Conservation (phyloP, 306 rosid species). For the Dalbergia oliveri region DNA sequence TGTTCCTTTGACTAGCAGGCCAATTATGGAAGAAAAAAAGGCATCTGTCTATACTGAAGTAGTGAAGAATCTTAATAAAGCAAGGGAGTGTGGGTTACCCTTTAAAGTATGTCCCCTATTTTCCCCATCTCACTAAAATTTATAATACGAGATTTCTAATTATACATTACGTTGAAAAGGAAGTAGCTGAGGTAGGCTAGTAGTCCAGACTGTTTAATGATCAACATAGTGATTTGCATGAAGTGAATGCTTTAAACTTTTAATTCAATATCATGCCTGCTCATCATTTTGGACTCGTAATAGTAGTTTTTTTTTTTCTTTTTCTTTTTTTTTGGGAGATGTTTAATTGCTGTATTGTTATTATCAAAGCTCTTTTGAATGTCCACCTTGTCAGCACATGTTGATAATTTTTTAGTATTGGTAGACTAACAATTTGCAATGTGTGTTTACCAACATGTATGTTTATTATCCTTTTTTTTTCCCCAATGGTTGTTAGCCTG, state of each 20-base stretch:
- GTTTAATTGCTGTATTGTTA: conserved; percentile 19
- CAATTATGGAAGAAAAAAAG: conserved; percentile 80
- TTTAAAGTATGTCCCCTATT: conserved; percentile 72
- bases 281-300: conserved; percentile 20
- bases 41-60: conserved; percentile 82
- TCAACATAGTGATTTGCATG: neutral
- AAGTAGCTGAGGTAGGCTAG: no score
- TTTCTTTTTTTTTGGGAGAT: conserved; percentile 12
- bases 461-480: conserved; percentile 15
- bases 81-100: conserved; percentile 84
- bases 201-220: no score
- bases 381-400: neutral
- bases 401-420: no score
- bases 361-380: neutral
- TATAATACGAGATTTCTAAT: neutral
- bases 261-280: conserved; percentile 26
- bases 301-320: neutral
- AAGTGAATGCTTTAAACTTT: conserved; percentile 31
- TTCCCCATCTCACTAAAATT: conserved; percentile 23
- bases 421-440: neutral
- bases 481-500: conserved; percentile 63
- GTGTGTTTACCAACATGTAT: conserved; percentile 20
- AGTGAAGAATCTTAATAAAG: conserved; percentile 82
- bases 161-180: no score
- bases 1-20: conserved; percentile 70